These are phyloP conservation scores for Symbiodinium pilosum DNA, from an alignment of 73 alveolate species.

Conservation along the genomic window DNA sequence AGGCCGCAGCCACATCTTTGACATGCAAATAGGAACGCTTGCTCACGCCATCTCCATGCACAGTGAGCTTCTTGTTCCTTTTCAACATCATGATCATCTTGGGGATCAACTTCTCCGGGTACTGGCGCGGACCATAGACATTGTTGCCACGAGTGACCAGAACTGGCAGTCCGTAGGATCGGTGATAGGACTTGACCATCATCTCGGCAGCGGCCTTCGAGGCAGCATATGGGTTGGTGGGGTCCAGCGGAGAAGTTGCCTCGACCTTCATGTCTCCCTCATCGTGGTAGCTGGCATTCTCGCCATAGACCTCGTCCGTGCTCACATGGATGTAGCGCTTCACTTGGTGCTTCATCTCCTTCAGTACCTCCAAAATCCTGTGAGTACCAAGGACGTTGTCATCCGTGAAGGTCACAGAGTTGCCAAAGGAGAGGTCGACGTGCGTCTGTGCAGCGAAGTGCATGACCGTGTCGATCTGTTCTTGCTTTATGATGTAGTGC, in stretches of 20 bases:
- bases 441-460: conserved; percentile 93
- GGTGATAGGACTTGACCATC: conserved; percentile 75
- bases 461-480: conserved; percentile 75
- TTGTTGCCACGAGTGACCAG: conserved; percentile 91
- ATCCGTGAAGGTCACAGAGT: conserved; percentile 92
- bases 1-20: conserved; percentile 89
- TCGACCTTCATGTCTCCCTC: conserved; percentile 85
- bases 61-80: conserved; percentile 94
- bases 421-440: conserved; percentile 83
- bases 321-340: conserved; percentile 79
- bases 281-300: conserved; percentile 65
- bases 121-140: conserved; percentile 93
- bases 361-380: conserved; percentile 60
- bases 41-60: conserved; percentile 80
- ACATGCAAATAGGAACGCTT: conserved; percentile 93
- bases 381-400: conserved; percentile 91
- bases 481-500: conserved; percentile 74
- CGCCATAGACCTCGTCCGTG: conserved; percentile 94
- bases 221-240: conserved; percentile 88
- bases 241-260: conserved; percentile 73
- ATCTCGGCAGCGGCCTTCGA: conserved; percentile 89
- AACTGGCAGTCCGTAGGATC: conserved; percentile 69
- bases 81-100: conserved; percentile 89
- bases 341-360: conserved; percentile 77
- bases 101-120: conserved; percentile 92